Base-by-base conservation (phyloP, 192 early-diverging fungal genomes). In the Phycomyces blakesleeanus region DNA sequence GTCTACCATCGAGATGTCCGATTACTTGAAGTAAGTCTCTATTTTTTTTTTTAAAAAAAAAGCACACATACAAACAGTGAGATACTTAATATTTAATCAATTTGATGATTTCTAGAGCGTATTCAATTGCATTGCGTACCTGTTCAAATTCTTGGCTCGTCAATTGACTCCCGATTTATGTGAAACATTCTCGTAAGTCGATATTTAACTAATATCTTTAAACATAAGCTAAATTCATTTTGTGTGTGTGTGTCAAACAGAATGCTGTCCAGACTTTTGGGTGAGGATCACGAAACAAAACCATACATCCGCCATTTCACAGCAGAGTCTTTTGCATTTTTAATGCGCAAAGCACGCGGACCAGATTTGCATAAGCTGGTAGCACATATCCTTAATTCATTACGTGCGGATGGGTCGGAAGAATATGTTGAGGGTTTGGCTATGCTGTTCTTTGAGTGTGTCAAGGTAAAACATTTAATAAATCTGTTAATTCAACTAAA, bases 301-400 rank as follows among this genome's bases (percentile, higher is more conserved):
- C 75, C 81, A 38, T 89, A 90, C 75, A 85, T 94, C 24, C 87
- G 93, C 42, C 81, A 85, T 44, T 99, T 99, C 71, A 84, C 92
- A 1, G 92, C 93, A 53, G 93, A 98, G 74, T 81, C 95, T 0
- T 91, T 96, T 83, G 88, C 93, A 15, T 96, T 89, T 65, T 79
- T 98, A 52, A 74, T 98, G 52, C 82, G 95, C 24, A 94, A 93
- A 72, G 80, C 87, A 12, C 78, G 82, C 9, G 82, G 73, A 27
- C 77, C 85, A 18, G 73, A 79, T 21, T 75, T 92, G 55, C 78
- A 78, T 25, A 61, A 69, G 1, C 83, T 94, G 52, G 71, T 93
- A 49, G 62, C 65, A 20, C 83, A 84, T 65, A 87, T 90, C 2
- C 62, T 93, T 5, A 73, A 84, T 12, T 74, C 74, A n/a, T 61